These are phyloP conservation scores for Dentipellis fragilis DNA, from an alignment of 768 basidiomycete species.

Conservation along the genomic window DNA sequence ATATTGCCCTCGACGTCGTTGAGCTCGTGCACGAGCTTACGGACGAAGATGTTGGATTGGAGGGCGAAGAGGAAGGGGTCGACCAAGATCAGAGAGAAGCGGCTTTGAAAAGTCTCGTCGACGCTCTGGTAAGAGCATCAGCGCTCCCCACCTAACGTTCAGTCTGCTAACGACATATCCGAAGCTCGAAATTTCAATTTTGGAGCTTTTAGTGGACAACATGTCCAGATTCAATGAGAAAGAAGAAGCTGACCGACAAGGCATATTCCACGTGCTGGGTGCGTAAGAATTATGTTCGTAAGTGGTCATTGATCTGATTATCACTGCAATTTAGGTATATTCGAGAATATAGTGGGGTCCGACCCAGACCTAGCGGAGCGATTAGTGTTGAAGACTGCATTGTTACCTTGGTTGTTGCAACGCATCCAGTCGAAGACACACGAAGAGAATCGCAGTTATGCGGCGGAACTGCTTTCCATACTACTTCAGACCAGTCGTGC, in stretches of 20 bases:
- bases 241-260: slow-evolving; percentile 87
- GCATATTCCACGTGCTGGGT: slow-evolving; percentile 91
- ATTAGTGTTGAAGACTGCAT: slow-evolving; percentile 63
- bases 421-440: slow-evolving; percentile 65
- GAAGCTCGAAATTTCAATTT: slow-evolving; percentile 72
- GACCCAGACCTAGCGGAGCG: slow-evolving; percentile 63
- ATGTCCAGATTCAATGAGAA: slow-evolving; percentile 78
- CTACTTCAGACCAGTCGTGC: slow-evolving; percentile 64
- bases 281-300: slow-evolving; percentile 6
- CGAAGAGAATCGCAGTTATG: slow-evolving; percentile 88
- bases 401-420: slow-evolving; percentile 71
- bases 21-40: slow-evolving; percentile 90
- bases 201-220: slow-evolving; percentile 88
- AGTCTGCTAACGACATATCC: neutral
- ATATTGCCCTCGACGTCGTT: slow-evolving; percentile 94
- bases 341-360: slow-evolving; percentile 88
- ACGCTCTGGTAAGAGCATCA: slow-evolving; percentile 45
- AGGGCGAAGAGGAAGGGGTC: slow-evolving; percentile 51
- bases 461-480: slow-evolving; percentile 90
- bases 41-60: slow-evolving; percentile 89
- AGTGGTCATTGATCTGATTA: neutral
- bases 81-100: slow-evolving; percentile 51
- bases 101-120: slow-evolving; percentile 65
- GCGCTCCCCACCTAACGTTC: slow-evolving; percentile 19
- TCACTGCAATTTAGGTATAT: slow-evolving; percentile 46